Conservation (phyloP, 2,329 filamentous ascomycete species). For the Triangularia verruculosa region DNA sequence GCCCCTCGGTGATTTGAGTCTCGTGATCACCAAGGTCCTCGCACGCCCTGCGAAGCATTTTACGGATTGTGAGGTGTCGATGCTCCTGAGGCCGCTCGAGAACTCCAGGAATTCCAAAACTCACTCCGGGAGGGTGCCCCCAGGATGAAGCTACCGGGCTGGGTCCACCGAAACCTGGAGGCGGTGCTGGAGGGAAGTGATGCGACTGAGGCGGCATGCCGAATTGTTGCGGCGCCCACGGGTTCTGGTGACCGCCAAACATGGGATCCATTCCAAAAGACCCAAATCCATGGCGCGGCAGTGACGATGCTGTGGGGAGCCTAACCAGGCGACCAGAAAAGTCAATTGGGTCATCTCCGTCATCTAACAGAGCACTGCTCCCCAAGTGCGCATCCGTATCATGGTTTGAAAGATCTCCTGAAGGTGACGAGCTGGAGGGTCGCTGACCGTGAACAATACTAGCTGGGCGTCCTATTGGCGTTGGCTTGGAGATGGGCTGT, state of each 20-base stretch:
- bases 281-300: constrained; percentile 40
- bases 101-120: constrained; percentile 31
- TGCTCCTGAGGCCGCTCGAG: constrained; percentile 53
- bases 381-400: constrained; percentile 80
- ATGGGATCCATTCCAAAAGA: constrained; percentile 30
- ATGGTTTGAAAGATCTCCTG: constrained; percentile 50
- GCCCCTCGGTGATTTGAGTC: constrained; percentile 33
- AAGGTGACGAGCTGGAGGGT: constrained; percentile 28
- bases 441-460: constrained; percentile 61
- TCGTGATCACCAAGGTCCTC: constrained; percentile 49
- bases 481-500: constrained; percentile 76
- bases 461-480: constrained; percentile 82
- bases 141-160: constrained; percentile 22
- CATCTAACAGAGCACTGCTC: constrained; percentile 82
- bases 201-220: constrained; percentile 22
- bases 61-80: constrained; percentile 65
- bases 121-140: constrained; percentile 21
- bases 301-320: constrained; percentile 44
- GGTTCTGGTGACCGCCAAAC: constrained; percentile 23
- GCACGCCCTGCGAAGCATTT: constrained; percentile 76
- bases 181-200: constrained; percentile 38
- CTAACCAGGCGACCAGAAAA: constrained; percentile 22
- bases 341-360: constrained; percentile 58
- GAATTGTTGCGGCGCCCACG: constrained; percentile 24
- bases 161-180: constrained; percentile 45